Evolutionary conservation across 305 asterid species (phyloP).

Genomic region (Solanum hybrid): DNA sequence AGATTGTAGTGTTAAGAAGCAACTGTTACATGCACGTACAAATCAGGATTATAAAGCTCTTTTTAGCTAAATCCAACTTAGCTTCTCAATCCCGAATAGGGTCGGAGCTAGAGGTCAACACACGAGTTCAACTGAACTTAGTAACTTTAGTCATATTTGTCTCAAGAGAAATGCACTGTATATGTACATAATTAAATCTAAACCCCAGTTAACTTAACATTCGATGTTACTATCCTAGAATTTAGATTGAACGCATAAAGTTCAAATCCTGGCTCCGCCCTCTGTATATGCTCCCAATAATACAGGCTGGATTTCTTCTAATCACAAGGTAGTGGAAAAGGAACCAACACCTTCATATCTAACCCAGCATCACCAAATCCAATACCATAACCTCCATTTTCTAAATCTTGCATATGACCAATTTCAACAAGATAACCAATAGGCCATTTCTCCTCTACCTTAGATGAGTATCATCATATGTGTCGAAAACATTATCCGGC

Average conservation of each 20-base stretch:
- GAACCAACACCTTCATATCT: neutral
- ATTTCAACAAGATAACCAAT: neutral
- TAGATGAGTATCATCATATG: constrained; percentile 54
- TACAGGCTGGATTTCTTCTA: constrained; percentile 1
- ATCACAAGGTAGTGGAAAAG: neutral
- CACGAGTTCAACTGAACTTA: neutral
- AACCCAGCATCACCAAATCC: neutral
- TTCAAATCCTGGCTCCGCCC: neutral
- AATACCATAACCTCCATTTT: neutral
- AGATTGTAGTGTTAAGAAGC: neutral
- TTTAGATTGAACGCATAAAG: neutral
- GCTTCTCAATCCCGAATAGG: neutral
- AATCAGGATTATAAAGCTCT: neutral
- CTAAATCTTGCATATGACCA: neutral
- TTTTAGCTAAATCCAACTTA: neutral
- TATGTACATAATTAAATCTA: neutral
- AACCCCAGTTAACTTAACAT: neutral
- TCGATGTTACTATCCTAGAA: neutral
- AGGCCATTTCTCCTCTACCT: constrained; percentile 24
- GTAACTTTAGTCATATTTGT: neutral
- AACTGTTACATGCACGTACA: neutral
- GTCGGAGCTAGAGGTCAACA: neutral
- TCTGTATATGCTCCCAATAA: neutral
- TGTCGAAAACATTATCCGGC: constrained; percentile 65
- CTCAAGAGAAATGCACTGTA: neutral